Conservation (phyloP, 805 yeast species). For the Nakazawaea wyomingensis region DNA sequence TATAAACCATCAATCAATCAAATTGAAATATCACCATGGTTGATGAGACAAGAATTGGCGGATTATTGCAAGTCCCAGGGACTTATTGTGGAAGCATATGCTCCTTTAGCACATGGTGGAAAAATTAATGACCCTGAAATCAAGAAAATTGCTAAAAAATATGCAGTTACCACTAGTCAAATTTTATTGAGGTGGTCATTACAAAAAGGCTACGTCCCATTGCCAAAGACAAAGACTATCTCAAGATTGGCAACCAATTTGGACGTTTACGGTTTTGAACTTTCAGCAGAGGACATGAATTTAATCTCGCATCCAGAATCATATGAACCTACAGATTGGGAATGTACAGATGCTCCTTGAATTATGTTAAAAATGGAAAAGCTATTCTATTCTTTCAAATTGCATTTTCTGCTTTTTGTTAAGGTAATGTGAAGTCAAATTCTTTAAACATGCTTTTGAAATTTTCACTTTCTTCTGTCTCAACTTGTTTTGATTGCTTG, state of each 20-base stretch:
- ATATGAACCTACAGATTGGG: slow-evolving; percentile 77
- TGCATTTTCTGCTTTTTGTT: too few species aligned
- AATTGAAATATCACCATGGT: slow-evolving; percentile 82
- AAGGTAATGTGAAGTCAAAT: slow-evolving; percentile 50
- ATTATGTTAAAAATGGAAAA: too few species aligned
- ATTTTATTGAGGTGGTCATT: slow-evolving; percentile 69
- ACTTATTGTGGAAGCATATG: slow-evolving; percentile 67
- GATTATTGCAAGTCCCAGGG: slow-evolving; percentile 51
- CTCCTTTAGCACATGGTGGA: slow-evolving; percentile 65
- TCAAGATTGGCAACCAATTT: slow-evolving; percentile 50
- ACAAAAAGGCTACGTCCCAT: slow-evolving; percentile 64
- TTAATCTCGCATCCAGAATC: slow-evolving; percentile 44
- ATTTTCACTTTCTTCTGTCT: slow-evolving; percentile 53
- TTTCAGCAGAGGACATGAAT: slow-evolving; percentile 36
- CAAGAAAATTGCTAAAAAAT: slow-evolving; percentile 41
- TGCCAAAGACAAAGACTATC: slow-evolving; percentile 58
- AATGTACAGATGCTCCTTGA: slow-evolving; percentile 56
- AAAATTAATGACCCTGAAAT: slow-evolving; percentile 53
- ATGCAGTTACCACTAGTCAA: slow-evolving; percentile 51
- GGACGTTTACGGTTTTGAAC: slow-evolving; percentile 46
- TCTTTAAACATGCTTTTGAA: slow-evolving; percentile 53
- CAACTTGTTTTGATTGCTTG: slow-evolving; percentile 56
- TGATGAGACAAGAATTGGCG: slow-evolving; percentile 60
- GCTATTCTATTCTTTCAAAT: too few species aligned
- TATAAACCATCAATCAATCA: slow-evolving; percentile 72